Evolutionary conservation across 441 rosid genomes (phyloP).

Genomic region (Gossypium laxum): DNA sequence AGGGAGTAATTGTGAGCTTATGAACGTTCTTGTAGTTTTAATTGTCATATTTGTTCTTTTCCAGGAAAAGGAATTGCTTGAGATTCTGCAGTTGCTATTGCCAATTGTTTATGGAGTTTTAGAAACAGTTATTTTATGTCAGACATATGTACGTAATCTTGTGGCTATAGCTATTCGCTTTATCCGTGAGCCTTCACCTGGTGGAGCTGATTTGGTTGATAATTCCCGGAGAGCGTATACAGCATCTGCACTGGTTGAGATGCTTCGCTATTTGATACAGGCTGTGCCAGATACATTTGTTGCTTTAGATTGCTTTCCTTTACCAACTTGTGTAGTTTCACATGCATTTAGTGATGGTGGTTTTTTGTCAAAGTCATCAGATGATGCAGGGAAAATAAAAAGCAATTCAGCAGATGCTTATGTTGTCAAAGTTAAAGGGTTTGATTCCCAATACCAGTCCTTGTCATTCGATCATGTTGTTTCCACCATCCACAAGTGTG

Average conservation of each 20-base stretch:
- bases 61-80: slow-evolving; percentile 78
- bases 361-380: slow-evolving; percentile 57
- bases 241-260: slow-evolving; percentile 74
- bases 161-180: slow-evolving; percentile 69
- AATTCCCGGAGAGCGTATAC: slow-evolving; percentile 94
- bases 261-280: slow-evolving; percentile 82
- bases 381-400: slow-evolving; percentile 54
- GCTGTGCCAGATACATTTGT: slow-evolving; percentile 97
- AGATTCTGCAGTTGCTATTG: slow-evolving; percentile 75
- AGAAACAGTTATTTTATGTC: slow-evolving; percentile 78
- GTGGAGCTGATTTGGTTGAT: slow-evolving; percentile 89
- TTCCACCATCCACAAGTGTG: slow-evolving; percentile 62
- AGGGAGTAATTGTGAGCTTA: slow-evolving; percentile 7
- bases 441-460: slow-evolving; percentile 68
- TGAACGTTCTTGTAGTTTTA: slow-evolving; percentile 17
- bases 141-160: slow-evolving; percentile 75
- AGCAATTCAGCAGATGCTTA: slow-evolving; percentile 42
- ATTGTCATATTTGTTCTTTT: slow-evolving; percentile 22
- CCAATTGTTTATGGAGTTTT: slow-evolving; percentile 83
- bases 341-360: slow-evolving; percentile 62
- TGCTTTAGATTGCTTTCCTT: slow-evolving; percentile 88
- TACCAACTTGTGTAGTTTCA: slow-evolving; percentile 69
- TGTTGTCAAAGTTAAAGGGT: slow-evolving; percentile 48
- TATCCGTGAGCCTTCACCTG: slow-evolving; percentile 77
- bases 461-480: slow-evolving; percentile 59